Conservation (phyloP, 495 filamentous ascomycete species). For the Thozetella sp. region DNA sequence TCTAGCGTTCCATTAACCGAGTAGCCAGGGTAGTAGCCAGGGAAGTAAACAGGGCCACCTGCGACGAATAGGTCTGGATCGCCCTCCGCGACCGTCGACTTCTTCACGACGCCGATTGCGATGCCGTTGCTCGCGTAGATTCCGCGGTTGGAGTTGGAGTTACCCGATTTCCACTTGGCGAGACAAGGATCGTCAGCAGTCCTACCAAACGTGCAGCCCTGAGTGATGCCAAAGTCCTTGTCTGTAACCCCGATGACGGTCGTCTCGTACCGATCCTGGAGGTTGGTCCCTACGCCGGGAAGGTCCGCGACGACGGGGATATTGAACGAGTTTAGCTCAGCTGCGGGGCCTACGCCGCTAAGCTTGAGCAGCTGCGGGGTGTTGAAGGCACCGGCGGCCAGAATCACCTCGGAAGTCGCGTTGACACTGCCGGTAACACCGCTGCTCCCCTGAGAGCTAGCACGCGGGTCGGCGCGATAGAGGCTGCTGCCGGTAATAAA, state of each 20-base stretch:
- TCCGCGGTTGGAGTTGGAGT: conserved; percentile 37
- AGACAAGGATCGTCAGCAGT: conserved; percentile 48
- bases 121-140: conserved; percentile 53
- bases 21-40: conserved; percentile 51
- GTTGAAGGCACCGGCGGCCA: conserved; percentile 63
- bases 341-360: conserved; percentile 58
- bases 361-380: conserved; percentile 66
- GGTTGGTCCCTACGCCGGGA: conserved; percentile 64
- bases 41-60: conserved; percentile 54
- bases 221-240: conserved; percentile 37
- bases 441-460: conserved; percentile 24
- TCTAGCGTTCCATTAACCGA: conserved; percentile 22
- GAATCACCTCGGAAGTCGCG: conserved; percentile 62
- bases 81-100: conserved; percentile 35
- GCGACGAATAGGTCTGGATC: conserved; percentile 53
- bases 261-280: conserved; percentile 66
- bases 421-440: conserved; percentile 41
- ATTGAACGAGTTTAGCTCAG: conserved; percentile 42
- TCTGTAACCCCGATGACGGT: conserved; percentile 46
- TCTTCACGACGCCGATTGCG: conserved; percentile 45
- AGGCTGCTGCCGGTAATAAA: conserved; percentile 61
- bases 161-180: conserved; percentile 43
- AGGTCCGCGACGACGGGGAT: conserved; percentile 57
- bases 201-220: conserved; percentile 46
- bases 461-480: conserved; percentile 58